Evolutionary conservation across 148 eudicot genomes (phyloP), one percentile per base, ranked within the genome.

Genomic region (Persicaria maculosa): DNA sequence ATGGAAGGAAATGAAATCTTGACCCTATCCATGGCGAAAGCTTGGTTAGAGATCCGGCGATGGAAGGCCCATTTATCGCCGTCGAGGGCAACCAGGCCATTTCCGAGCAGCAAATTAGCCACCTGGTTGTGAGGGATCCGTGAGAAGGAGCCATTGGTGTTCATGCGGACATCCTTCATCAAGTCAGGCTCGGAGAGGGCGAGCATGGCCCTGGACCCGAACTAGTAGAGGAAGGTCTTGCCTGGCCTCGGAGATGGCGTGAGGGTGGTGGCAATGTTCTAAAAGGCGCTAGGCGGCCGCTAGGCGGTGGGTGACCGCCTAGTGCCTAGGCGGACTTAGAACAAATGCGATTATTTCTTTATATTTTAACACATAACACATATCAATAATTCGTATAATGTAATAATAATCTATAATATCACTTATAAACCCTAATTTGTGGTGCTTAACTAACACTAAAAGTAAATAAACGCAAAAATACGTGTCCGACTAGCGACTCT

Each of bases 41-140:
- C 97, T 72, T 81, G 88, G 59, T 57, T 82, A 46, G 91, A 79
- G 47, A 92, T 90, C 81, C 82, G 85, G 74, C 95, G 83, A 80
- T 88, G 97, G 77, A 84, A 45, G 68, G 81, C 87, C 97, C 97
- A 92, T 50, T 85, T 83, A 47, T 88, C 78, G 16, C 95, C 97
- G 12, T 68, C 79, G 31, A 92, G 78, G 55, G 82, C 84, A 67
- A 84, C 86, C 69, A 92, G 87, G 45, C 97, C 97, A 7, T 79
- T 52, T 2, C 94, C 95, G 71, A 88, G 83, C 69, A 92, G 73
- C 71, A 81, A n/a, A 71, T 74, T 81, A 8, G 91, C 74, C 70
- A 76, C 47, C 14, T 95, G 95, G 77, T 90, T 92, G 48, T 69
- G 77, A 81, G 53, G 50, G 20, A 84, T 22, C 73, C 79, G 88